These are phyloP conservation scores for Nosema granulosis DNA, from an alignment of 371 early-diverging fungal genomes.

Conservation along the genomic window DNA sequence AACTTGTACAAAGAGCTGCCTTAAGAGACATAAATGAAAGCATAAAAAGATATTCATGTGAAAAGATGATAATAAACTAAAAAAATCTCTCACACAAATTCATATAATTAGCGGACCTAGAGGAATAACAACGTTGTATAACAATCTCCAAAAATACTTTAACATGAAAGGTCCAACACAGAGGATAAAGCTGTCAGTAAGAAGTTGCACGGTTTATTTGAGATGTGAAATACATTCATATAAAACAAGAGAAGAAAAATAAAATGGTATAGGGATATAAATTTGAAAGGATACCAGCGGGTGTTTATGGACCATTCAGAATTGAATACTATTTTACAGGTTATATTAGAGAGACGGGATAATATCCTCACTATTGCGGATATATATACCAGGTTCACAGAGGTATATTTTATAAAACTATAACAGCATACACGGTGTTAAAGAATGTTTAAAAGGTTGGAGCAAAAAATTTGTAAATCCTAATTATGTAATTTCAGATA, in stretches of 20 bases:
- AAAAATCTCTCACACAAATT: neutral
- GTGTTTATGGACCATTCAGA: neutral
- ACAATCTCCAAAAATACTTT: neutral
- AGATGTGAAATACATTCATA: neutral
- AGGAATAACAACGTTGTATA: neutral
- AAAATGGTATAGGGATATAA: neutral
- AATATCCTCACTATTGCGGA: neutral
- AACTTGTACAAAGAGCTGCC: neutral
- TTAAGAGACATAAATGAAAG: neutral
- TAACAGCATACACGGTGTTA: too few relatives aligned
- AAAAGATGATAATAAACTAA: neutral
- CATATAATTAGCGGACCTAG: neutral
- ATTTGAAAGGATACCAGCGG: neutral
- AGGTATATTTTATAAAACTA: neutral
- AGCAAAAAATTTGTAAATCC: too few relatives aligned
- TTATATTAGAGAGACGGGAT: neutral
- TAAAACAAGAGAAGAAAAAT: neutral
- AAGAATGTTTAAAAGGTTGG: too few relatives aligned
- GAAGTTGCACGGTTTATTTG: neutral
- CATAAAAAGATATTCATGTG: neutral
- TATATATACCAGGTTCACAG: neutral
- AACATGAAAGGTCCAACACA: neutral
- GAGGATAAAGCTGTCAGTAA: neutral
- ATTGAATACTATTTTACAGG: neutral
- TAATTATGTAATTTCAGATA: neutral